Conservation (phyloP, 2,329 filamentous ascomycete species). For the Scedosporium dehoogii region DNA sequence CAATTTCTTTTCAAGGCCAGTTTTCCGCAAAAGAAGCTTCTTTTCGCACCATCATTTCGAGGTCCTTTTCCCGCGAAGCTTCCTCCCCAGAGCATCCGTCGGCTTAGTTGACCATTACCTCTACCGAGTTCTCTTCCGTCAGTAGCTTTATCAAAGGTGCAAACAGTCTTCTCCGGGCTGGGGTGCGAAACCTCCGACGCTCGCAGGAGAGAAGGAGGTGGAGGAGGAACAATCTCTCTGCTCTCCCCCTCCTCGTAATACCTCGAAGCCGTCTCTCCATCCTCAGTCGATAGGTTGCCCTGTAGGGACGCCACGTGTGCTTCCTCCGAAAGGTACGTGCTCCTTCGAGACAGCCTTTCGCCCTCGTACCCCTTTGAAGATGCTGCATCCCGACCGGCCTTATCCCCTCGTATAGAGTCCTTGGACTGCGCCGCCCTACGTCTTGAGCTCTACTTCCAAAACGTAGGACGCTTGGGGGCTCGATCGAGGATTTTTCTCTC, state of each 20-base stretch:
- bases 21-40: too few species aligned
- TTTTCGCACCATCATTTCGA: too few species aligned
- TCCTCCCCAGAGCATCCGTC: too few species aligned
- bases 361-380: not conserved
- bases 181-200: not conserved
- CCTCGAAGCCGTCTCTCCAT: not conserved
- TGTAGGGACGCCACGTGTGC: conserved; percentile 3
- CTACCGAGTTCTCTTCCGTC: too few species aligned
- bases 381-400: too few species aligned
- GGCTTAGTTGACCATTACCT: too few species aligned
- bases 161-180: not conserved
- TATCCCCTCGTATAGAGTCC: too few species aligned
- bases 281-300: not conserved
- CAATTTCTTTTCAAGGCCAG: too few species aligned
- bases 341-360: not conserved
- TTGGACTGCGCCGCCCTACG: not conserved
- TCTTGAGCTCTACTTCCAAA: not conserved
- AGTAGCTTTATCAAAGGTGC: not conserved
- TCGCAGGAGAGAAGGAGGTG: not conserved
- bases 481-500: not conserved
- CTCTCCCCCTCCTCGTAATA: too few species aligned
- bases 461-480: too few species aligned
- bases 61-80: too few species aligned
- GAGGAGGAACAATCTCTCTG: not conserved
- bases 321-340: conserved; percentile 2